A percentile compares a stretch with the other conserved stretches of the same genome.
Conservation (phyloP, 805 yeast species). For the Saccharomycopsis sp. region DNA sequence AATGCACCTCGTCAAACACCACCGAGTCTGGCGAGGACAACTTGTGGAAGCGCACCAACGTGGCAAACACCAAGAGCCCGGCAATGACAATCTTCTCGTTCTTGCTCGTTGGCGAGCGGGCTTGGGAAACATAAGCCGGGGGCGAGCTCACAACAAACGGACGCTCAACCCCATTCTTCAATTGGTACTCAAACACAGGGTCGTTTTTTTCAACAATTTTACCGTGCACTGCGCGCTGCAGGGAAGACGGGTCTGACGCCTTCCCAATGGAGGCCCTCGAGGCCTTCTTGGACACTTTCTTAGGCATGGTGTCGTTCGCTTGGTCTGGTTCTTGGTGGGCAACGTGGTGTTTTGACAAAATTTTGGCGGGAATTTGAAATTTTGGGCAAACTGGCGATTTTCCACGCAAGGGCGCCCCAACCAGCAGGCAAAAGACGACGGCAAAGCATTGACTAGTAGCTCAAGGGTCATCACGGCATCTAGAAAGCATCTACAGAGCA, state of each 20-base stretch:
- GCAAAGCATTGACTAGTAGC: too few species aligned
- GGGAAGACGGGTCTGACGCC: slow-evolving; percentile 1
- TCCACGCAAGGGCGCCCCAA: too few species aligned
- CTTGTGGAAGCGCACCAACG: slow-evolving; percentile 49
- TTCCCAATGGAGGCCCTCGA: slow-evolving; percentile 1
- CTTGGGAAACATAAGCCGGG: slow-evolving; percentile 30
- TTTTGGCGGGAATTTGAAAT: too few species aligned
- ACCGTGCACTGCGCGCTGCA: background rate
- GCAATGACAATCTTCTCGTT: slow-evolving; percentile 36
- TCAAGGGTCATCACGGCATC: too few species aligned
- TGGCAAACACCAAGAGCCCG: slow-evolving; percentile 42
- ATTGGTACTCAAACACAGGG: slow-evolving; percentile 37
- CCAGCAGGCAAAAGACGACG: too few species aligned
- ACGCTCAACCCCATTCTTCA: slow-evolving; percentile 44
- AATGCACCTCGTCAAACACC: slow-evolving; percentile 80
- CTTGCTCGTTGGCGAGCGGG: slow-evolving; percentile 32
- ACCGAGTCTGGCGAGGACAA: slow-evolving; percentile 68
- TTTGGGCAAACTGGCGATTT: too few species aligned
- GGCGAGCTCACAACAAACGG: slow-evolving; percentile 47
- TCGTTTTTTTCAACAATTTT: slow-evolving; percentile 21
- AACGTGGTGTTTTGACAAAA: too few species aligned
- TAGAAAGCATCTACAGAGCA: too few species aligned
- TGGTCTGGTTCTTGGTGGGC: too few species aligned
- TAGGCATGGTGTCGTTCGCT: slow-evolving; percentile 16
- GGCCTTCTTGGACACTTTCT: slow-evolving; percentile 11